Conservation (phyloP, 345 rosid species). For the Eucalyptus tenuipes region DNA sequence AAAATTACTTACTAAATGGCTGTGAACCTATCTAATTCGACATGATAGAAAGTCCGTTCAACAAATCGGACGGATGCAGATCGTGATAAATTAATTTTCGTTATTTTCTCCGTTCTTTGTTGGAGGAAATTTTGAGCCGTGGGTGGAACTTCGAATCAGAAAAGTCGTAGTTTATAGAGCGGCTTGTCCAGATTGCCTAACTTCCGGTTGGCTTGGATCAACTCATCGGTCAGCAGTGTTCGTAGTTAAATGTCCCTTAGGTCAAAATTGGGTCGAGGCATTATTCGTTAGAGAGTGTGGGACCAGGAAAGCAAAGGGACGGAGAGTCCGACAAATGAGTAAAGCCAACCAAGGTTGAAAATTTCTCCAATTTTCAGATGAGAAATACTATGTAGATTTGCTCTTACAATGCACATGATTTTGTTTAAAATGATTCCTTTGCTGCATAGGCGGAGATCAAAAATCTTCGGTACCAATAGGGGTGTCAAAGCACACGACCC, state of each 20-base stretch:
- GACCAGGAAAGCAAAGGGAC: not conserved
- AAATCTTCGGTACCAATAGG: not conserved
- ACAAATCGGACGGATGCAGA: not conserved
- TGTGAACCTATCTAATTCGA: not conserved
- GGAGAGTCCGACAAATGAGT: not conserved
- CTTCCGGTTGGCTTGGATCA: not conserved
- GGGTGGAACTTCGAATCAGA: not conserved
- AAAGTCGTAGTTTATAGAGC: not conserved
- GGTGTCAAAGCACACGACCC: too few species aligned
- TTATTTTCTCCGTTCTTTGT: not conserved
- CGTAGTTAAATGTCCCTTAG: not conserved
- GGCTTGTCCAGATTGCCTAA: not conserved
- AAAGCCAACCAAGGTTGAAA: not conserved
- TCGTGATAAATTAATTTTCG: not conserved
- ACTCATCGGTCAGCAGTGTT: not conserved
- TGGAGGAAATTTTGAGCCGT: not conserved
- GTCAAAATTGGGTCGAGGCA: not conserved
- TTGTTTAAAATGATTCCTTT: not conserved
- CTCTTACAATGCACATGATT: not conserved
- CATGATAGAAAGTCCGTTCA: not conserved
- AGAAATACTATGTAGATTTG: not conserved
- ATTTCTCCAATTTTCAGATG: not conserved
- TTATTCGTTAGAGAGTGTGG: not conserved
- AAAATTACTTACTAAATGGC: not conserved
- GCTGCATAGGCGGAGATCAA: not conserved